phyloP scores from a whole-genome alignment of 345 rosid genomes.

The Bretschneidera sinensis region DNA sequence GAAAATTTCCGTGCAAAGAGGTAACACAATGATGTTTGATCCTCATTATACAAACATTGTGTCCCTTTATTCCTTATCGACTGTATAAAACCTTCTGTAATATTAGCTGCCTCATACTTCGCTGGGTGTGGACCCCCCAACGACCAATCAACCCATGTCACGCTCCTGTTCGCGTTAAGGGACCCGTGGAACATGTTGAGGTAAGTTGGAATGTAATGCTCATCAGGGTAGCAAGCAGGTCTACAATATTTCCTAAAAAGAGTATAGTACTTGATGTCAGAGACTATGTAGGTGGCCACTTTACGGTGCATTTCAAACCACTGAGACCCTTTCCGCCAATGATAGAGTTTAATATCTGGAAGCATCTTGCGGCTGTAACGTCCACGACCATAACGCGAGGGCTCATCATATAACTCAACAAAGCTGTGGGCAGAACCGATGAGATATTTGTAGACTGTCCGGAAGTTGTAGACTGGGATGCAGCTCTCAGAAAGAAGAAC shows the following conservation, averaged over 20 bases:
- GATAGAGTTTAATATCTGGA: constrained; percentile 67
- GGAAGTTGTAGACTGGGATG: constrained; percentile 81
- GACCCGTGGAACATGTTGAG: constrained; percentile 79
- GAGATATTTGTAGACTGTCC: constrained; percentile 71
- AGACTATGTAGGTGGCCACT: constrained; percentile 53
- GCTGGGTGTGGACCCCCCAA: constrained; percentile 91
- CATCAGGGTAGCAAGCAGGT: constrained; percentile 96
- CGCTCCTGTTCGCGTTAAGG: constrained; percentile 58
- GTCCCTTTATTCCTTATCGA: constrained; percentile 61
- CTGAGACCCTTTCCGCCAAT: constrained; percentile 94
- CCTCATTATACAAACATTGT: constrained; percentile 60
- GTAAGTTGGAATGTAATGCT: constrained; percentile 83
- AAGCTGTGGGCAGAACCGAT: constrained; percentile 65
- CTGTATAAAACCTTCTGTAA: constrained; percentile 59
- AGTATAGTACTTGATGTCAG: constrained; percentile 64
- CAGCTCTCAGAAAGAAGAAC: constrained; percentile 94
- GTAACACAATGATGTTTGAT: constrained; percentile 54
- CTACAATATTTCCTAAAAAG: constrained; percentile 66
- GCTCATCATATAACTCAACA: constrained; percentile 85
- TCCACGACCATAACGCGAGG: constrained; percentile 85
- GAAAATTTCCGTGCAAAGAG: constrained; percentile 93
- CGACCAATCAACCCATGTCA: constrained; percentile 94
- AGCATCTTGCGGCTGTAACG: constrained; percentile 86
- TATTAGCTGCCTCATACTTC: constrained; percentile 38
- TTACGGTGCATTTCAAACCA: constrained; percentile 85